Percentiles rank a stretch among this genome's conserved stretches.
Conservation (phyloP, 163 green algal genomes). For the Scenedesmus sp. region DNA sequence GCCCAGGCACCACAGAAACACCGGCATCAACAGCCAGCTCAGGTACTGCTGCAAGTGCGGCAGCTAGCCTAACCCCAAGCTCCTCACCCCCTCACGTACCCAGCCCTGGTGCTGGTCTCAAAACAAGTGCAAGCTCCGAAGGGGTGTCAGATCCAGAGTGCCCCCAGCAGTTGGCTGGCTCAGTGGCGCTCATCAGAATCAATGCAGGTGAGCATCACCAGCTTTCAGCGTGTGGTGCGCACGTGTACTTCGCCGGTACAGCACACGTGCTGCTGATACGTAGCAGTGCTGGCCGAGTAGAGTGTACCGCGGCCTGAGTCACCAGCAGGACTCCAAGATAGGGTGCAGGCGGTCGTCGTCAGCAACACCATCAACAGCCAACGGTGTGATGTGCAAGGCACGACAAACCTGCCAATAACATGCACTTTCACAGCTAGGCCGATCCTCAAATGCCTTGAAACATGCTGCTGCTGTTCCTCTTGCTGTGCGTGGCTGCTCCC, state of each 20-base stretch:
- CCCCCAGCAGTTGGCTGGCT: not conserved
- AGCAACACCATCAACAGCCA: too few species aligned
- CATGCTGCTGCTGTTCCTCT: not conserved
- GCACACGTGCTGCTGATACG: not conserved
- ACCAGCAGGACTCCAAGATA: too few species aligned
- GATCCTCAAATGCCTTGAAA: too few species aligned
- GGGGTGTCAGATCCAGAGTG: not conserved
- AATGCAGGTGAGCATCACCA: not conserved
- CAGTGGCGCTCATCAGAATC: not conserved
- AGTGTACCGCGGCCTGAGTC: too few species aligned
- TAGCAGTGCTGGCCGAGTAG: too few species aligned
- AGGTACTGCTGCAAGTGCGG: not conserved
- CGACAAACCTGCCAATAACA: too few species aligned
- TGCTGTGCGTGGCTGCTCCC: not conserved
- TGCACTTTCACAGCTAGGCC: too few species aligned
- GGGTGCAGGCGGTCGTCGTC: too few species aligned
- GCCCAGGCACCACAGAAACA: not conserved
- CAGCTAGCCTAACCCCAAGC: not conserved
- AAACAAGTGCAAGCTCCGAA: not conserved
- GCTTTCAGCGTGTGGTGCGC: not conserved
- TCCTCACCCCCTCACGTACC: too few species aligned
- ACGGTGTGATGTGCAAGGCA: too few species aligned
- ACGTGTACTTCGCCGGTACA: not conserved
- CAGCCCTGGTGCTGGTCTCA: not conserved
- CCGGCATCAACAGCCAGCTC: not conserved